Evolutionary conservation across 2,329 filamentous ascomycete species (phyloP).

Genomic region (Cordyceps cicadae): DNA sequence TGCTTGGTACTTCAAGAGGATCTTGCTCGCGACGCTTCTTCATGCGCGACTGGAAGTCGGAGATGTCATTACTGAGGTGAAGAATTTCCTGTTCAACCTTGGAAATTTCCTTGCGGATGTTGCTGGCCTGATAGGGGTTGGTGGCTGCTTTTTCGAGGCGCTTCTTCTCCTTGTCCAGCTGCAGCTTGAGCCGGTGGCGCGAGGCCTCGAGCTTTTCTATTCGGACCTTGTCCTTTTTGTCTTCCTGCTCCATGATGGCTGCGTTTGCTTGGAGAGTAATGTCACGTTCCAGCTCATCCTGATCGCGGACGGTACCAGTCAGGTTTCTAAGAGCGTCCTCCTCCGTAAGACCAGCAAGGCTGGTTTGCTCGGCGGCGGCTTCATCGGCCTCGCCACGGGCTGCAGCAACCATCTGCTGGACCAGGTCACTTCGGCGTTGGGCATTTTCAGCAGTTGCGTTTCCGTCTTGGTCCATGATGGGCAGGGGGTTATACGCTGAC

Average conservation of each 20-base stretch:
- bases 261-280: slow-evolving; percentile 59
- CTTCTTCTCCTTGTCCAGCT: slow-evolving; percentile 50
- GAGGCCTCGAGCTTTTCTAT: slow-evolving; percentile 50
- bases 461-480: slow-evolving; percentile 22
- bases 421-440: slow-evolving; percentile 20
- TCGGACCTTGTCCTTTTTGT: slow-evolving; percentile 53
- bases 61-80: slow-evolving; percentile 61
- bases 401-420: slow-evolving; percentile 23
- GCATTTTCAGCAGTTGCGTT: slow-evolving; percentile 15
- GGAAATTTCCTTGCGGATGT: slow-evolving; percentile 56
- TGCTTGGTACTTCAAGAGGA: slow-evolving; percentile 33
- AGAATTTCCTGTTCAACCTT: slow-evolving; percentile 58
- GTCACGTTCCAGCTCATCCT: slow-evolving; percentile 84
- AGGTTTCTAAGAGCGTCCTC: slow-evolving; percentile 52
- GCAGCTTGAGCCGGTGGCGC: slow-evolving; percentile 52
- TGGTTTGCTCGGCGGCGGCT: slow-evolving; percentile 5
- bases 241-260: slow-evolving; percentile 52
- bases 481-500: not conserved
- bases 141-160: slow-evolving; percentile 35
- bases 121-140: slow-evolving; percentile 45
- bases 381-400: slow-evolving; percentile 18
- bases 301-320: slow-evolving; percentile 66
- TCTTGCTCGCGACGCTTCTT: slow-evolving; percentile 58
- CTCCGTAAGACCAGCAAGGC: slow-evolving; percentile 40
- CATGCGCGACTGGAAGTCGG: slow-evolving; percentile 74